Percentiles rank a stretch among this genome's conserved stretches.
phyloP scores from a whole-genome alignment of 176 grass and related monocot genomes.

The Ananas comosus region DNA sequence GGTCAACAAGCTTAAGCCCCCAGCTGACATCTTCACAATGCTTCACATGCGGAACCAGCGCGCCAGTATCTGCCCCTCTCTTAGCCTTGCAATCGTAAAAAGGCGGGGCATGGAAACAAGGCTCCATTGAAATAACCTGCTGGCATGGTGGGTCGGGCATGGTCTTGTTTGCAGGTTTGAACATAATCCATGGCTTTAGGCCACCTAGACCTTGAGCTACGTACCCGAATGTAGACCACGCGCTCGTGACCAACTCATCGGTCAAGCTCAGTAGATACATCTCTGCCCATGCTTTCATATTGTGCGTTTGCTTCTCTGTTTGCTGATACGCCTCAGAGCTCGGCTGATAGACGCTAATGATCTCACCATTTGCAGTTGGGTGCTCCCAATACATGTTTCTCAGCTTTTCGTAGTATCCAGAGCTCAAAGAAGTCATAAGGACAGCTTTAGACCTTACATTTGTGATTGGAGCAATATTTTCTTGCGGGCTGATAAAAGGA shows the following conservation, averaged over 20 bases:
- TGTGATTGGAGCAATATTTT: constrained; percentile 13
- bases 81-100: constrained; percentile 74
- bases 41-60: constrained; percentile 68
- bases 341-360: constrained; percentile 72
- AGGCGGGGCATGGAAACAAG: constrained; percentile 87
- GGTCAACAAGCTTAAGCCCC: constrained; percentile 76
- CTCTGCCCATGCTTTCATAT: constrained; percentile 88
- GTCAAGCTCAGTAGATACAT: constrained; percentile 87
- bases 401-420: constrained; percentile 61
- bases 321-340: constrained; percentile 78
- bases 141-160: constrained; percentile 53
- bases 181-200: constrained; percentile 75
- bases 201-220: constrained; percentile 81
- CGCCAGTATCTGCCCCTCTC: constrained; percentile 55
- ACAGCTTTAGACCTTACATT: constrained; percentile 46
- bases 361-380: constrained; percentile 46
- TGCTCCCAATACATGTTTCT: constrained; percentile 92
- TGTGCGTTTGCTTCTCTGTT: constrained; percentile 68
- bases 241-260: constrained; percentile 70
- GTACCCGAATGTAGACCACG: constrained; percentile 94
- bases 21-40: constrained; percentile 94
- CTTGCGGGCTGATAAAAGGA: constrained; percentile 32
- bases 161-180: constrained; percentile 57
- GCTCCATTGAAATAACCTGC: constrained; percentile 71
- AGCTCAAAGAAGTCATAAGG: constrained; percentile 67